A percentile compares a stretch with the other conserved stretches of the same genome.
phyloP scores from a whole-genome alignment of 106 monocot species.

The Acorus gramineus region DNA sequence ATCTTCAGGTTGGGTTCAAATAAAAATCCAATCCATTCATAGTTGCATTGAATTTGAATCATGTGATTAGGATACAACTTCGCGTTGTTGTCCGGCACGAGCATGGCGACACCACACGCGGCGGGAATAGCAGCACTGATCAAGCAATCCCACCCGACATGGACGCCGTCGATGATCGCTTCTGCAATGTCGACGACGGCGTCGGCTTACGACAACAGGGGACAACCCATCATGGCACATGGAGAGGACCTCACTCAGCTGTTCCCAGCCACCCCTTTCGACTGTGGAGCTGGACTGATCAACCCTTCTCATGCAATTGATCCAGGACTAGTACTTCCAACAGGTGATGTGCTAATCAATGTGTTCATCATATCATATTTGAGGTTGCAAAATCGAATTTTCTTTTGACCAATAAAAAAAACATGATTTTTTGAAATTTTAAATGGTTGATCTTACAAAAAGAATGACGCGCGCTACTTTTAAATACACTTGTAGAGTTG shows the following conservation, averaged over 20 bases:
- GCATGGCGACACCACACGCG: slow-evolving; percentile 79
- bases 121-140: slow-evolving; percentile 68
- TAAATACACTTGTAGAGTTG: too few species aligned
- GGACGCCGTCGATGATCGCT: slow-evolving; percentile 61
- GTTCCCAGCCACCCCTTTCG: slow-evolving; percentile 56
- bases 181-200: slow-evolving; percentile 65
- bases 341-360: slow-evolving; percentile 25
- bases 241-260: slow-evolving; percentile 18
- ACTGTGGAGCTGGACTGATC: slow-evolving; percentile 59
- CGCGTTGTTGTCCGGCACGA: slow-evolving; percentile 70
- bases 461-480: too few species aligned
- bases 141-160: slow-evolving; percentile 38
- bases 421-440: too few species aligned
- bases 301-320: slow-evolving; percentile 44
- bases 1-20: too few species aligned
- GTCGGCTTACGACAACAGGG: slow-evolving; percentile 17
- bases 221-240: slow-evolving; percentile 41
- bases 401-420: too few species aligned
- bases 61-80: slow-evolving; percentile 23
- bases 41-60: too few species aligned
- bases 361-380: too few species aligned
- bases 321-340: slow-evolving; percentile 59
- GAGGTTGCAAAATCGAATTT: too few species aligned
- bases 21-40: too few species aligned
- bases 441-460: too few species aligned